Evolutionary conservation across 2,329 filamentous ascomycete species (phyloP), one percentile per base, ranked within the genome.

Genomic region (Beauveria australis): DNA sequence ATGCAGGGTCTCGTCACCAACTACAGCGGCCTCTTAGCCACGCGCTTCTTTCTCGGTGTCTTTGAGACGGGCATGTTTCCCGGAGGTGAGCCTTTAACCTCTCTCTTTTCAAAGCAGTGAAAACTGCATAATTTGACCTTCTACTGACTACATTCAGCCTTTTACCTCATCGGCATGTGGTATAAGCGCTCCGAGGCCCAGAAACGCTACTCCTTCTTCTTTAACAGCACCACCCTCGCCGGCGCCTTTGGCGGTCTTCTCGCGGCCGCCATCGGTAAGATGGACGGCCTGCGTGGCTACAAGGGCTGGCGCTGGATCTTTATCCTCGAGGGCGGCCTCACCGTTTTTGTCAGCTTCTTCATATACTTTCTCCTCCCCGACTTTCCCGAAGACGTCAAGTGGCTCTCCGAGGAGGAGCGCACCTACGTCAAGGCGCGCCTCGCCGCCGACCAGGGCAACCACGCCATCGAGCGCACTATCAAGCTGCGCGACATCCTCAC

Each of bases 201-300:
- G 74, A 91, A 91, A 69, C 86, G 94, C 33, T 97, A 92, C 75
- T 89, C 87, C 18, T 92, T 97, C 78, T 97, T 97, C 80, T 97
- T 97, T 79, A 87, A 84, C 68, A 90, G 82, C 30, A 92, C 89
- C 0, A 89, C 87, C 0, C 77, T 93, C 3, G 89, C 89, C 1
- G 89, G 89, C 37, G 89, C 91, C 0, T 97, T 96, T 67, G 92
- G 91, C 48, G 92, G 92, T 2, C 81, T 97, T 1, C 80, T 97
- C 5, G 92, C 92, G 1, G 88, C 86, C 1, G 92, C 88, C 0
- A 95, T 97, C 64, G 90, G 90, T n/a, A 90, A 94, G 69, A 92
- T 96, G 89, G 83, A 91, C 65, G 82, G 83, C 3, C 64, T 89
- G 12, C 74, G 78, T 9, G 85, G 84, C 24, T 94, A 92, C 68